These are phyloP conservation scores for Kondoa malvinella DNA, from an alignment of 768 basidiomycete species.

Conservation along the genomic window DNA sequence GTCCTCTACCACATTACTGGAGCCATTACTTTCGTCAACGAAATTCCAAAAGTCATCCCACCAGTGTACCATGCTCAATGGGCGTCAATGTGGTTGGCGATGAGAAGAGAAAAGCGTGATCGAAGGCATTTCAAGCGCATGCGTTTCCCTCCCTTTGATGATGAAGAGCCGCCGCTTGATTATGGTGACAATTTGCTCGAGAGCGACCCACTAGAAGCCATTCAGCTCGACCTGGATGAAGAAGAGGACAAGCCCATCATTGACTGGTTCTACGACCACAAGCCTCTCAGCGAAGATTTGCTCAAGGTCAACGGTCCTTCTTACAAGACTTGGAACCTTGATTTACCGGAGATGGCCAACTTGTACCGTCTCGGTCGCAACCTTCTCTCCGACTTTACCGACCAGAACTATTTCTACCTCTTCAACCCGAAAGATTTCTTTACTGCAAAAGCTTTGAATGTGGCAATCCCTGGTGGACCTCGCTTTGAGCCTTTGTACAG, in stretches of 20 bases:
- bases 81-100: conserved; percentile 99
- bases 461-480: conserved; percentile 94
- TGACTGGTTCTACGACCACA: conserved; percentile 98
- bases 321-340: conserved; percentile 81
- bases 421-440: conserved; percentile 98
- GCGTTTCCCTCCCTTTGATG: conserved; percentile 98
- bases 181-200: conserved; percentile 98
- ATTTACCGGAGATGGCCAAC: conserved; percentile 89
- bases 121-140: conserved; percentile 98
- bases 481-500: conserved; percentile 93
- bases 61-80: conserved; percentile 98
- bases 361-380: conserved; percentile 88
- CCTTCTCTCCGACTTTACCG: conserved; percentile 78
- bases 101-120: conserved; percentile 96
- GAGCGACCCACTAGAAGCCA: conserved; percentile 92
- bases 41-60: conserved; percentile 89
- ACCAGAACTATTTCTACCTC: conserved; percentile 75
- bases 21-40: conserved; percentile 98
- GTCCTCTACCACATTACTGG: conserved; percentile 98
- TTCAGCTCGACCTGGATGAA: conserved; percentile 83
- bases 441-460: conserved; percentile 89
- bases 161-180: conserved; percentile 95
- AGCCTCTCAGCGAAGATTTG: conserved; percentile 58
- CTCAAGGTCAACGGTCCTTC: conserved; percentile 73
- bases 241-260: conserved; percentile 80